Percentiles rank a stretch among this genome's conserved stretches.
Conservation (phyloP, 2,329 filamentous ascomycete genomes). For the Claviceps sp. region DNA sequence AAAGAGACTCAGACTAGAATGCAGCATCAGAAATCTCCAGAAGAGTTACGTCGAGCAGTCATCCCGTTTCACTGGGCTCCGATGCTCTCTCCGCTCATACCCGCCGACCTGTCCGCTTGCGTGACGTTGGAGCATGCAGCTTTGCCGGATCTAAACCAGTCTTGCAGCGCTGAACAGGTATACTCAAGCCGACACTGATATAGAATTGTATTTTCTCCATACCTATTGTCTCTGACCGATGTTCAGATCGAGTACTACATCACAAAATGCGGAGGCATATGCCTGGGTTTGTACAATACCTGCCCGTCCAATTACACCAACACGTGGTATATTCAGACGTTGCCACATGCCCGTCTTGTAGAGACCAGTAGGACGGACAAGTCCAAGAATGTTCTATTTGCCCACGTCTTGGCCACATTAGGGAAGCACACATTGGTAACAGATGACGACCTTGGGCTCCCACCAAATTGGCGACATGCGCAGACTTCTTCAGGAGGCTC, state of each 20-base stretch:
- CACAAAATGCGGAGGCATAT: conserved; percentile 42
- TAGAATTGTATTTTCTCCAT: background rate
- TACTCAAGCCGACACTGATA: conserved; percentile 1
- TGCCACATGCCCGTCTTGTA: conserved; percentile 36
- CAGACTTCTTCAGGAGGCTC: conserved; percentile 26
- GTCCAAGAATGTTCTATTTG: conserved; percentile 48
- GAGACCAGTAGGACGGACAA: conserved; percentile 30
- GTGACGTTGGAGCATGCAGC: conserved; percentile 19
- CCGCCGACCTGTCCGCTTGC: conserved; percentile 49
- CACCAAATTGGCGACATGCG: conserved; percentile 50
- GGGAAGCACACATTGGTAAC: conserved; percentile 45
- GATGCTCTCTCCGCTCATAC: conserved; percentile 52
- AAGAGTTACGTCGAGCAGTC: conserved; percentile 18
- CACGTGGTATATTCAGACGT: conserved; percentile 38
- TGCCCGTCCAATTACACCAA: conserved; percentile 32
- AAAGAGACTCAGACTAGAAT: conserved; percentile 2
- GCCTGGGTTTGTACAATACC: conserved; percentile 67
- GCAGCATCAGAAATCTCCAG: conserved; percentile 4
- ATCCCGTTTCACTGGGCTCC: conserved; percentile 48
- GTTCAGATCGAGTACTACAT: conserved; percentile 14
- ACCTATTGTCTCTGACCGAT: background rate
- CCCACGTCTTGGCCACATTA: conserved; percentile 65
- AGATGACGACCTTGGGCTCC: conserved; percentile 53
- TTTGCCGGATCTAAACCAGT: conserved; percentile 36
- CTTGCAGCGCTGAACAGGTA: conserved; percentile 42